Evolutionary conservation across 2,329 filamentous ascomycete genomes (phyloP).

Genomic region (Cordyceps militaris): DNA sequence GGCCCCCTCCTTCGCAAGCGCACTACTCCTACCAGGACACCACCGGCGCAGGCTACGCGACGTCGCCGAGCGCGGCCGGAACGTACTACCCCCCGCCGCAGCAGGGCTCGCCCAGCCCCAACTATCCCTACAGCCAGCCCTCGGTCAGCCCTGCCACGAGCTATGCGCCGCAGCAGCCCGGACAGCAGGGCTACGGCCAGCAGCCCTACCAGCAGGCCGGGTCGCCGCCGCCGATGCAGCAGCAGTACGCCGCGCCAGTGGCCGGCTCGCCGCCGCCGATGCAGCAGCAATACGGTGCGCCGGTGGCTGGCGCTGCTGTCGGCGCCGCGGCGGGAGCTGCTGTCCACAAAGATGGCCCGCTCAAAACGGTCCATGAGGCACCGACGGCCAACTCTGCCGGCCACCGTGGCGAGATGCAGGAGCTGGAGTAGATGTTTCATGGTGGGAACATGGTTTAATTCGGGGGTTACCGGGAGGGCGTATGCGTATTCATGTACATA

Average conservation of each 20-base stretch:
- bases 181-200: constrained; percentile 7
- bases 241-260: not conserved
- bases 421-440: not conserved
- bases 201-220: constrained; percentile 5
- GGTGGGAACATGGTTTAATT: not conserved
- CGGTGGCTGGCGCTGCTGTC: not conserved
- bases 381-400: constrained; percentile 4
- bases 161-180: constrained; percentile 1
- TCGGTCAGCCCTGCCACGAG: not conserved
- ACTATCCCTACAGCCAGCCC: constrained; percentile 6
- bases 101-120: not conserved
- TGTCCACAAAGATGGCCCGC: not conserved
- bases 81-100: constrained; percentile 4
- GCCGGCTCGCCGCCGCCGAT: not conserved
- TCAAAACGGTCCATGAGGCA: constrained; percentile 2
- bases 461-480: not conserved
- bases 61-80: not conserved
- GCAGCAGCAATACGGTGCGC: not conserved
- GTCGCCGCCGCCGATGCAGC: constrained; percentile 6
- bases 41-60: not conserved
- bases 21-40: constrained; percentile 1
- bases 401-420: constrained; percentile 12
- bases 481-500: not conserved
- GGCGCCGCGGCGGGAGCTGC: not conserved
- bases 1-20: not conserved